Evolutionary conservation across 306 rosid genomes (phyloP).

Genomic region (Cucurbita argyrosperma): DNA sequence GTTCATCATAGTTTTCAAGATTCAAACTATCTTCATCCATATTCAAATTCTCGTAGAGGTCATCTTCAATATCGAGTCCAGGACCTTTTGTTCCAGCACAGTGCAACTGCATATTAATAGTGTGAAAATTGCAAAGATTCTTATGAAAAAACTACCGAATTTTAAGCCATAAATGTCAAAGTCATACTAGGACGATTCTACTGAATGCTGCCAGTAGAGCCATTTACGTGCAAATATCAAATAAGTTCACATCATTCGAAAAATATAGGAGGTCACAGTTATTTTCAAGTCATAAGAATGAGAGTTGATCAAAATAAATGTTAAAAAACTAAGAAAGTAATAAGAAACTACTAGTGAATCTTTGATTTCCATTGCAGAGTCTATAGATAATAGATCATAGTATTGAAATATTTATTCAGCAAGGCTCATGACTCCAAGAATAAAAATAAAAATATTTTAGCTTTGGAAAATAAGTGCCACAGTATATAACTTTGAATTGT

Average conservation of each 20-base stretch:
- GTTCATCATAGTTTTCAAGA: slow-evolving; percentile 81
- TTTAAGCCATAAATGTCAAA: too few species aligned
- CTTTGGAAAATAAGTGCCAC: too few species aligned
- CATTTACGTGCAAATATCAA: background rate
- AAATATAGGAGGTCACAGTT: background rate
- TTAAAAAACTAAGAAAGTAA: background rate
- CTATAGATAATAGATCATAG: background rate
- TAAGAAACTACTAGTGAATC: too few species aligned
- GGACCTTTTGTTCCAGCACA: slow-evolving; percentile 36
- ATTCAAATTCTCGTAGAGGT: slow-evolving; percentile 28
- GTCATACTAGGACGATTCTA: too few species aligned
- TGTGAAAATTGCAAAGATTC: slow-evolving; percentile 9
- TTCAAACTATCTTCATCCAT: slow-evolving; percentile 55
- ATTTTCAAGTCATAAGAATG: background rate
- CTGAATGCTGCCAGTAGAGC: background rate
- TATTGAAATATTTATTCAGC: background rate
- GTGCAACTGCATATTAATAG: slow-evolving; percentile 39
- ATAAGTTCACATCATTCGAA: background rate
- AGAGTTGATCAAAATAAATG: background rate
- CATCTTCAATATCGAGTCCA: slow-evolving; percentile 7
- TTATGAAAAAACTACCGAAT: background rate
- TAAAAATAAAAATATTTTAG: too few species aligned
- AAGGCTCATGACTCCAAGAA: background rate
- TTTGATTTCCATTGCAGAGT: too few species aligned
- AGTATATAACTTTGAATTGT: too few species aligned